Percentiles rank a stretch among this genome's conserved stretches.
phyloP scores from a whole-genome alignment of 768 basidiomycete genomes.

The Pholiota microspora region DNA sequence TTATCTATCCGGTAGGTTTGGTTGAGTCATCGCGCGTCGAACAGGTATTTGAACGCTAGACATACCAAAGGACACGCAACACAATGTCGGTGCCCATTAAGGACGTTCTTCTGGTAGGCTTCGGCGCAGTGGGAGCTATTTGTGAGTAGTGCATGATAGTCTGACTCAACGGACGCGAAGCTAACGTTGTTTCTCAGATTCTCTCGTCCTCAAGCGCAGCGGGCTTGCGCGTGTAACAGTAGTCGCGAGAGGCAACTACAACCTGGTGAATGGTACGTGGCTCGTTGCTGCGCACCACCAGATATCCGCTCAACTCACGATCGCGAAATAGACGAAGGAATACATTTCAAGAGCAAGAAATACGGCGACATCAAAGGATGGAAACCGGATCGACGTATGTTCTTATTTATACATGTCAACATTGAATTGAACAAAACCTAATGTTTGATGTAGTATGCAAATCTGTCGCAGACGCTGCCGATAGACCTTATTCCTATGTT shows the following conservation, averaged over 20 bases:
- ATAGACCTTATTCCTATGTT: conserved; percentile 61
- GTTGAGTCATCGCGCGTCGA: not conserved
- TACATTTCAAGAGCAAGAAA: conserved; percentile 55
- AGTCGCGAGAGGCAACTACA: conserved; percentile 71
- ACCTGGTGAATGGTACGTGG: conserved; percentile 44
- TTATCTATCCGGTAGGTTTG: not conserved
- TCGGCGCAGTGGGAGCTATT: conserved; percentile 64
- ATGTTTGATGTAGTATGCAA: conserved; percentile 44
- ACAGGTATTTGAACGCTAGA: not conserved
- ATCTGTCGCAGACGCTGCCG: conserved; percentile 58
- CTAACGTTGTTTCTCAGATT: conserved; percentile 34
- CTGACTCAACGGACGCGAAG: not conserved
- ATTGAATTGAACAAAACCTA: no score
- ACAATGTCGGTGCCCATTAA: conserved; percentile 25
- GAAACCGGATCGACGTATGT: conserved; percentile 64
- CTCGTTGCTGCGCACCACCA: no score
- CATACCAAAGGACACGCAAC: not conserved
- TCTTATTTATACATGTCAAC: not conserved
- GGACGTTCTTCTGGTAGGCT: conserved; percentile 60
- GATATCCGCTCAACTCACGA: no score
- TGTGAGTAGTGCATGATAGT: conserved; percentile 38
- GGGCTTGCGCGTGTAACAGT: conserved; percentile 64
- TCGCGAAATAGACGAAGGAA: conserved; percentile 40
- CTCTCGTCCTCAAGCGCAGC: conserved; percentile 53
- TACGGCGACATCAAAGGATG: conserved; percentile 58